These are phyloP conservation scores for Talaromyces adpressus DNA, from an alignment of 495 filamentous ascomycete species.

Conservation along the genomic window DNA sequence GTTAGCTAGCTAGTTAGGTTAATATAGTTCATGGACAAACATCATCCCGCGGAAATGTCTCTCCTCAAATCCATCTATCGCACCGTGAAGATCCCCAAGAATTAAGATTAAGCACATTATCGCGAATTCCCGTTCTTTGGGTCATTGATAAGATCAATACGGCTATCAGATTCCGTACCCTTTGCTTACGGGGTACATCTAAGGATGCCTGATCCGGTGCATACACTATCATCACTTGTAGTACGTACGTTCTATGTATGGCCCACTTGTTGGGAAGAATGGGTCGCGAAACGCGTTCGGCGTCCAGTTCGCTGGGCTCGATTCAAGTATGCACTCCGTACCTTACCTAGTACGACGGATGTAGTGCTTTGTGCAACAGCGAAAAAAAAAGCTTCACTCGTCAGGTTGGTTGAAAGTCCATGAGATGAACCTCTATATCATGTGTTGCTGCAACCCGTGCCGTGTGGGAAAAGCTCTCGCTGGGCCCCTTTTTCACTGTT, in stretches of 20 bases:
- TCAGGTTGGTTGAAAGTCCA: not conserved
- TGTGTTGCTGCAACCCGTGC: not conserved
- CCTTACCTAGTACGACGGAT: not conserved
- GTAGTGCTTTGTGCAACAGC: not conserved
- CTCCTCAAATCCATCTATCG: not conserved
- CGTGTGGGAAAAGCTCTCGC: not conserved
- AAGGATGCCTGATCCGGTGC: not conserved
- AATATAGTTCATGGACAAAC: not conserved
- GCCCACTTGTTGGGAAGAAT: not conserved
- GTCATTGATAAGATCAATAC: not conserved
- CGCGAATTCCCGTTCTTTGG: not conserved
- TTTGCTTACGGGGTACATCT: not conserved
- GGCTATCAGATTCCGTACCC: not conserved
- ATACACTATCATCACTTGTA: not conserved
- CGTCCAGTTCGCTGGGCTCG: slow-evolving; percentile 1
- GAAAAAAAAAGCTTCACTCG: not conserved
- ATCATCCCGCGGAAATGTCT: not conserved
- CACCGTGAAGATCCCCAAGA: not conserved
- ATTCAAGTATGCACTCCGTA: not conserved
- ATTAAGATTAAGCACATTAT: not conserved
- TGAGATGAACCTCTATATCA: not conserved
- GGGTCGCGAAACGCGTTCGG: not conserved
- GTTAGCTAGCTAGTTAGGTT: not conserved
- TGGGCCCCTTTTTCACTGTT: not conserved
- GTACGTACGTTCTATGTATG: not conserved